Base-by-base conservation (phyloP, 148 eudicot genomes). In the Fallopia convolvulus region DNA sequence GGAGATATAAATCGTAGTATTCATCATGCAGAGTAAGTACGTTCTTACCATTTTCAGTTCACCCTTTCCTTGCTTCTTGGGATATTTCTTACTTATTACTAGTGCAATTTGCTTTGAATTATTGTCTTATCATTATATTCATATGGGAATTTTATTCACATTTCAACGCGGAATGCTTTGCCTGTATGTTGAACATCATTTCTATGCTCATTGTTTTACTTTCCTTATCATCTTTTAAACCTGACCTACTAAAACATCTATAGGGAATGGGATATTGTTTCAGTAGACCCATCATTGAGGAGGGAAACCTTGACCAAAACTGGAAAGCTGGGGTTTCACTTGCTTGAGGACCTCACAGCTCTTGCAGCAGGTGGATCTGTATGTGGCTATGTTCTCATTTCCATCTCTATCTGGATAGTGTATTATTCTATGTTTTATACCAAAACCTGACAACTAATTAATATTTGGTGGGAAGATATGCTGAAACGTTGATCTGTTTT, bases 341-440 rank as follows among this genome's bases (percentile, higher is more conserved):
- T 95, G 85, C 89, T 95, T 21, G 99, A 92, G 92, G 99, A 95
- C 85, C 91, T 95, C 86, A 91, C 99, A 81, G 97, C 99, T 81
- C 92, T 95, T 87, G 99, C 99, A 87, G 99, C 99, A 92, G 99
- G 99, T 95, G 99, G 97, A 95, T 95, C 99, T 88, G 99, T 95
- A 95, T 89, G 99, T 95, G 92, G 86, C 83, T 75, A 77, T 81
- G 86, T 82, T 60, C n/a, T 44, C 4, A 30, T 68, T 66, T 66
- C 42, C 42, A 66, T 66, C 14, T 66, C 72, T 66, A 33, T 68
- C 3, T 39, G 39, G 20, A 33, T 39, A 36, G 20, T 33, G 72
- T 17, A 36, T 6, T 36, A 68, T 36, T 68, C n/a, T 68, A 36
- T 68, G 20, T 36, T 39, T 68, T 15, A 17, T 39, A 68, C 44